Evolutionary conservation across 768 basidiomycete species (phyloP).

Genomic region (Daedaleopsis nitida): DNA sequence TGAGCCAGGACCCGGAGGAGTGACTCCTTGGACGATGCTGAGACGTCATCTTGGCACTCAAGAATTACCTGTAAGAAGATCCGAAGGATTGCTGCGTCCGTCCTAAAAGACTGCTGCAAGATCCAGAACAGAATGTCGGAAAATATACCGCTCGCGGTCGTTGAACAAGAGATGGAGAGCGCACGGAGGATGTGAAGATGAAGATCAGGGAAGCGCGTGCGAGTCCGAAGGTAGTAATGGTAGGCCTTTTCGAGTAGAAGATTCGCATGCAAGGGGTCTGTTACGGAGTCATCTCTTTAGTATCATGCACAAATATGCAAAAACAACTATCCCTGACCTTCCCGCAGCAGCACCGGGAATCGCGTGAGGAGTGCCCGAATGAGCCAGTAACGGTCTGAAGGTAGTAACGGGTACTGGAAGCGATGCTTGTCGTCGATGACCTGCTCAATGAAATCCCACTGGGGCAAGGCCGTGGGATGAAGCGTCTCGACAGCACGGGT

Average conservation of each 20-base stretch:
- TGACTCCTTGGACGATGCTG: not conserved
- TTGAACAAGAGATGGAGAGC: not conserved
- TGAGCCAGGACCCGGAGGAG: not conserved
- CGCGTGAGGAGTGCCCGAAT: conserved; percentile 49
- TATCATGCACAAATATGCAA: not conserved
- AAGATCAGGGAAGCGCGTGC: not conserved
- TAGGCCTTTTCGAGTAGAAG: not conserved
- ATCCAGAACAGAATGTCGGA: not conserved
- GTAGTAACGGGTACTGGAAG: conserved; percentile 32
- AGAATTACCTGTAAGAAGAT: not conserved
- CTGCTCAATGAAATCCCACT: conserved; percentile 54
- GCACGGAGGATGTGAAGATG: not conserved
- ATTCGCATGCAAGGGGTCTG: not conserved
- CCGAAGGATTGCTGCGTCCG: not conserved
- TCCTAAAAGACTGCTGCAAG: not conserved
- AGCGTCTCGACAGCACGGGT: conserved; percentile 33
- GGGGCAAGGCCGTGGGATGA: conserved; percentile 26
- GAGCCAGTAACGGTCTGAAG: conserved; percentile 64
- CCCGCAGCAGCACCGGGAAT: not conserved
- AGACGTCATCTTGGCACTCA: not conserved
- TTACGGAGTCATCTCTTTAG: not conserved
- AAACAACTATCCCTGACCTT: not conserved
- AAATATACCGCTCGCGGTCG: not conserved
- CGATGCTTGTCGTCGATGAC: conserved; percentile 47
- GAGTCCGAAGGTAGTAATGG: not conserved